Conservation (phyloP, 1,139 yeast species). For the Arxiozyma slooffiae region DNA sequence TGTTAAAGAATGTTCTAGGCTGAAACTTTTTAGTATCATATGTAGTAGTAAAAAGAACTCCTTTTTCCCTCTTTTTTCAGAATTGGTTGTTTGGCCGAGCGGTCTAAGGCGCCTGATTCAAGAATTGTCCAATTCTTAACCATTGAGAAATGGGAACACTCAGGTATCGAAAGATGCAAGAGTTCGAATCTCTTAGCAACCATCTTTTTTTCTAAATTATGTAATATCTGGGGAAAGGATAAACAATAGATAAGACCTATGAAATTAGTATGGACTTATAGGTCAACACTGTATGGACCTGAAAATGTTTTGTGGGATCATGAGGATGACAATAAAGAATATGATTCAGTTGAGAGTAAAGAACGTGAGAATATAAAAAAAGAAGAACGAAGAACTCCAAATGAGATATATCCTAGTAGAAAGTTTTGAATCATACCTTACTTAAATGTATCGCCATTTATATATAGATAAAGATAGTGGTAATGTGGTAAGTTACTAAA, state of each 20-base stretch:
- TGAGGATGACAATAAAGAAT: neutral
- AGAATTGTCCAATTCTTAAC: no score
- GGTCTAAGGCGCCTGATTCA: no score
- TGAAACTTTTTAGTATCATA: no score
- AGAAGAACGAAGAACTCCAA: neutral
- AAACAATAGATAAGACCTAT: neutral
- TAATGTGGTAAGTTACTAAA: constrained; percentile 32
- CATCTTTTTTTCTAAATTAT: no score
- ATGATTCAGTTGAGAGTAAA: neutral
- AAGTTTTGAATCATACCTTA: neutral
- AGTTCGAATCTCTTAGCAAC: no score
- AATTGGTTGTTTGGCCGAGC: no score
- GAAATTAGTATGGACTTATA: neutral
- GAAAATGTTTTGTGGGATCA: neutral
- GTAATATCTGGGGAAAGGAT: no score
- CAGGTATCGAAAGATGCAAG: no score
- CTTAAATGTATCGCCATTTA: neutral
- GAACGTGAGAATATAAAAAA: neutral
- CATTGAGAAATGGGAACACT: no score
- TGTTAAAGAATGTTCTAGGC: no score
- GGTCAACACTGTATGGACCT: neutral
- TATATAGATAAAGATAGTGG: neutral
- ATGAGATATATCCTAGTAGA: neutral
- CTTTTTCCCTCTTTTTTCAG: no score
- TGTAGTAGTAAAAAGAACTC: no score